Evolutionary conservation across 2,329 filamentous ascomycete species (phyloP), one percentile per base, ranked within the genome.

Genomic region (Pseudogymnoascus sp.): DNA sequence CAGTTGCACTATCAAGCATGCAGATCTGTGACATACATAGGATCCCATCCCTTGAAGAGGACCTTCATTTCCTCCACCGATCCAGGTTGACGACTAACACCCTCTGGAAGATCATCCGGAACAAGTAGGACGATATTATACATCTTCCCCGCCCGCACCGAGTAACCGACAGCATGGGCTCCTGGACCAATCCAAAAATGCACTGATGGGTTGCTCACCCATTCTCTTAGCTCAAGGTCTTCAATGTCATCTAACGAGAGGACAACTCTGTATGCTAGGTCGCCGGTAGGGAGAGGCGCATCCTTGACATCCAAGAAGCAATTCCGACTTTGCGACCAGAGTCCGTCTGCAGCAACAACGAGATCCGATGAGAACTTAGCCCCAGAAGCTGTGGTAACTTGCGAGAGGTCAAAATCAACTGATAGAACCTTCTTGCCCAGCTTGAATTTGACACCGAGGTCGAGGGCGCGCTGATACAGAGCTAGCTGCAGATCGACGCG

Each of bases 121-220:
- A 73, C 80, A 72, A 65, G 75, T 13, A 81, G 72, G 4, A 81
- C 79, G 71, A 81, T 75, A 66, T 80, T 80, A 69, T 79, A 79
- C 37, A 76, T 71, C 57, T 74, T 76, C 10, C 77, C 78, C 1
- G 73, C 75, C n/a, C 73, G 75, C 25, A 81, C 77, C 0, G 78
- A 78, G 65, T 80, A 80, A 2, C 77, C 77, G 61, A 81, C 75
- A 28, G 79, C 80, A 66, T 83, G 82, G 1, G 78, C 78, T 65
- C 78, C 77, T 0, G 81, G 81, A 0, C 75, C 70, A 72, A 80
- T 73, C 79, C 79, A 81, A 13, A 79, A 77, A 63, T 80, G 78
- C 68, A 81, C 79, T 7, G 77, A 78, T 5, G 73, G 71, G 63
- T 77, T 73, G 23, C 74, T 72, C 6, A 77, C 71, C 11, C 79